Conservation (phyloP, 345 rosid species). For the Populus euphratica region DNA sequence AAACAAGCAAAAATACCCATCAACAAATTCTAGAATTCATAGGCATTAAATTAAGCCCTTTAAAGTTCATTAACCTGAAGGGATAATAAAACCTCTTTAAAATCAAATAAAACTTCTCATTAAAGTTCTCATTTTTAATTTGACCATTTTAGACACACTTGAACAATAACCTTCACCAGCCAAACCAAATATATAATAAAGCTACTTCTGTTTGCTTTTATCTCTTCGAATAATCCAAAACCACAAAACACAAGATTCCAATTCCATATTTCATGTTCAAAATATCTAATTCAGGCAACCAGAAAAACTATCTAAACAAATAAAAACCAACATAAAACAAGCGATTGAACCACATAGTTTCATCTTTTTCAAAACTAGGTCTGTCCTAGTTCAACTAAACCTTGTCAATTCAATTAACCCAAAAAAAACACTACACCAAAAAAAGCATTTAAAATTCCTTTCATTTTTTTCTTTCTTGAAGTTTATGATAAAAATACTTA, state of each 20-base stretch:
- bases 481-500: not conserved
- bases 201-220: not conserved
- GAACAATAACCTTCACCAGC: not conserved
- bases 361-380: not conserved
- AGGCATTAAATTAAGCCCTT: conserved; percentile 20
- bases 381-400: not conserved
- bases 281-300: not conserved
- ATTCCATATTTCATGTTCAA: not conserved
- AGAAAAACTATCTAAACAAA: not conserved
- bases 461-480: not conserved
- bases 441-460: not conserved
- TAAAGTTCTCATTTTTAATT: not conserved
- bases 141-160: not conserved
- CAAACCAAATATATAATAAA: not conserved
- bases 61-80: conserved; percentile 4
- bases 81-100: not conserved
- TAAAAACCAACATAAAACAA: not conserved
- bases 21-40: not conserved
- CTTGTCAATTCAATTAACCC: not conserved
- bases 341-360: not conserved
- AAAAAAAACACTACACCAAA: not conserved
- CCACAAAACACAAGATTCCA: not conserved
- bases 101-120: not conserved
- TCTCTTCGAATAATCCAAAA: not conserved
- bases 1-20: conserved; percentile 3